Base-by-base conservation (phyloP, 176 grass and related monocot genomes). In the Musa acuminata region DNA sequence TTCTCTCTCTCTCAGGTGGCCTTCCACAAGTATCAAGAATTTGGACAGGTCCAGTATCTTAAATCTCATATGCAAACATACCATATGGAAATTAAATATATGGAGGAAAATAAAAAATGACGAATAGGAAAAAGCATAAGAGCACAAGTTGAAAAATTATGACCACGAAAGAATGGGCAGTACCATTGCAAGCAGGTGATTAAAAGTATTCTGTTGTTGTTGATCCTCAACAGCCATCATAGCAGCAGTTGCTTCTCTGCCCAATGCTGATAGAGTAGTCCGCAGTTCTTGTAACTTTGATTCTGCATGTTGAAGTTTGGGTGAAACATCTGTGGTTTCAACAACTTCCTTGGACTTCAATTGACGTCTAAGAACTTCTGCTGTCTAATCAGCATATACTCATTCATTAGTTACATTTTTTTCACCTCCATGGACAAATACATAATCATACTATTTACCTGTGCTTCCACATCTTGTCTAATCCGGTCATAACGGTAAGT, bases 401-500 rank as follows among this genome's bases (percentile, higher is more conserved):
- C 84, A 69, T 16, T 16, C 29, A 77, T 82, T 81, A 62, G 6
- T 19, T 64, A 27, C 50, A 80, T 8, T 64, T 16, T 7, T 80
- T 35, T 24, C 52, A 64, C 43, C 12, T 72, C 58, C 58, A 50
- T 10, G 75, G 72, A 78, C 8, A 55, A 13, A 24, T 69, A 74
- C 16, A 50, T 27, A 35, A 72, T 29, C 17, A 51, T 52, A 63
- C 13, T 11, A 49, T 75, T 60, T 87, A 99, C 95, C 90, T 99
- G 95, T 71, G 95, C 91, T 51, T 99, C 95, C 84, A 93, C 87
- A 82, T 99, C 95, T 82, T 99, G 95, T 87, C 95, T 99, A 73
- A 99, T 99, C 55, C 84, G 82, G 79, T 91, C 86, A 71, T 99
- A 99, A 59, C 86, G 95, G 64, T 99, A 91, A 83, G 91, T 89